Percentiles rank a stretch among this genome's conserved stretches.
Evolutionary conservation across 2,329 filamentous ascomycete species (phyloP).

Genomic region (Phialocephala subalpina): DNA sequence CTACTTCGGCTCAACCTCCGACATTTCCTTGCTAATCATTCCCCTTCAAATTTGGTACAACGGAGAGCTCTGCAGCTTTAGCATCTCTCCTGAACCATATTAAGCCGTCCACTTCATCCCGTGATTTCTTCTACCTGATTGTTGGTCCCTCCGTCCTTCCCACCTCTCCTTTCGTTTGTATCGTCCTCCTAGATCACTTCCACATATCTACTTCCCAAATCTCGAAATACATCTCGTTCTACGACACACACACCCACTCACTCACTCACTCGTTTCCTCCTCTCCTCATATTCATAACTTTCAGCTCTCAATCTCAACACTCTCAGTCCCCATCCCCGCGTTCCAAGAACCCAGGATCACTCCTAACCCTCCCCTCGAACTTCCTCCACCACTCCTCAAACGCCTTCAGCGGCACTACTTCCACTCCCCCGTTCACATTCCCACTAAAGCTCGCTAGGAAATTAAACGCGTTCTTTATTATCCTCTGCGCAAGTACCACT

Average conservation of each 20-base stretch:
- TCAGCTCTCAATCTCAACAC: neutral
- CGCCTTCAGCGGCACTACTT: constrained; percentile 91
- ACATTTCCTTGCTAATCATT: too few relatives aligned
- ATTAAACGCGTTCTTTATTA: constrained; percentile 97
- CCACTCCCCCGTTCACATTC: constrained; percentile 69
- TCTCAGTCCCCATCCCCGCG: constrained; percentile 48
- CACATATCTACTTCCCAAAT: neutral
- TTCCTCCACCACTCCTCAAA: constrained; percentile 99
- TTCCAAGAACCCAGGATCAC: constrained; percentile 90
- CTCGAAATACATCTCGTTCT: neutral
- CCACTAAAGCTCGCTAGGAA: constrained; percentile 89
- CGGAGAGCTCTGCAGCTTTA: too few relatives aligned
- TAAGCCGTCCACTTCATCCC: too few relatives aligned
- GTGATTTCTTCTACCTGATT: too few relatives aligned
- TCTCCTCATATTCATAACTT: neutral
- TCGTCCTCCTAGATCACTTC: neutral
- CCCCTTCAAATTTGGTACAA: too few relatives aligned
- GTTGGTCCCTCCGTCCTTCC: neutral
- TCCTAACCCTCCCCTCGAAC: constrained; percentile 86
- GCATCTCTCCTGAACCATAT: too few relatives aligned
- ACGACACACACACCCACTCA: neutral
- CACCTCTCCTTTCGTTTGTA: neutral
- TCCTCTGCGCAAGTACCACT: constrained; percentile 84
- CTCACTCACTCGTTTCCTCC: neutral
- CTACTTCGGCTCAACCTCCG: too few relatives aligned